These are phyloP conservation scores for Pichia kudriavzevii DNA, from an alignment of 1,139 yeast species.

Conservation along the genomic window DNA sequence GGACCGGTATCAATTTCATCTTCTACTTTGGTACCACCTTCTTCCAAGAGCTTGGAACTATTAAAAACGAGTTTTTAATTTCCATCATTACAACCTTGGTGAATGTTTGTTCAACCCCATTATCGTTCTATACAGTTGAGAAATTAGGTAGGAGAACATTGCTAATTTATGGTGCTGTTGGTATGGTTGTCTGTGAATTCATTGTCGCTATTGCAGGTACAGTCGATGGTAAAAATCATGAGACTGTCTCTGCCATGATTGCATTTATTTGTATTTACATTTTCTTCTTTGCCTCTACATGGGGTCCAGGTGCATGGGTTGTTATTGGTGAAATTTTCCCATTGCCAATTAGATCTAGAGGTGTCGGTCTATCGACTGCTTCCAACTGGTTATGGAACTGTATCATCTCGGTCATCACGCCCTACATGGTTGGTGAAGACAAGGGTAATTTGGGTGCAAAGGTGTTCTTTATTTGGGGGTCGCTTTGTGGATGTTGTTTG, in stretches of 20 bases:
- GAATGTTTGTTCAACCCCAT: constrained; percentile 40
- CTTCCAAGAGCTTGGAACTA: constrained; percentile 47
- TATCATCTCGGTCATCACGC: constrained; percentile 31
- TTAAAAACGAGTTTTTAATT: constrained; percentile 38
- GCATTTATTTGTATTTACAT: constrained; percentile 47
- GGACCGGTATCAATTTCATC: constrained; percentile 69
- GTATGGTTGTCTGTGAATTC: constrained; percentile 54
- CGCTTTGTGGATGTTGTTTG: constrained; percentile 30
- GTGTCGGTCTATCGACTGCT: constrained; percentile 30
- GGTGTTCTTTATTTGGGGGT: constrained; percentile 71
- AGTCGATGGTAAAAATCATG: constrained; percentile 25
- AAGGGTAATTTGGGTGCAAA: constrained; percentile 56
- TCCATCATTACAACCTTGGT: constrained; percentile 58
- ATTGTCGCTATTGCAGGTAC: constrained; percentile 57
- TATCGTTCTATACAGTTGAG: constrained; percentile 34
- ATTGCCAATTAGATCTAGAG: constrained; percentile 47
- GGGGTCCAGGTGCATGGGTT: constrained; percentile 44
- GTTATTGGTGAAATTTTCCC: constrained; percentile 54
- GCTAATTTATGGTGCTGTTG: constrained; percentile 46
- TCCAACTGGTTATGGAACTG: constrained; percentile 35
- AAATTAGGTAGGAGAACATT: constrained; percentile 46
- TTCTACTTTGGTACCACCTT: constrained; percentile 64
- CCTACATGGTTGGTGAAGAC: constrained; percentile 47
- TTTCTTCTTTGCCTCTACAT: constrained; percentile 50
- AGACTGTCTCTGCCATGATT: constrained; percentile 33